Percentiles rank a stretch among this genome's conserved stretches.
These are phyloP conservation scores for Skeletonema tropicum DNA, from an alignment of 108 stramenopile genomes.

Conservation along the genomic window DNA sequence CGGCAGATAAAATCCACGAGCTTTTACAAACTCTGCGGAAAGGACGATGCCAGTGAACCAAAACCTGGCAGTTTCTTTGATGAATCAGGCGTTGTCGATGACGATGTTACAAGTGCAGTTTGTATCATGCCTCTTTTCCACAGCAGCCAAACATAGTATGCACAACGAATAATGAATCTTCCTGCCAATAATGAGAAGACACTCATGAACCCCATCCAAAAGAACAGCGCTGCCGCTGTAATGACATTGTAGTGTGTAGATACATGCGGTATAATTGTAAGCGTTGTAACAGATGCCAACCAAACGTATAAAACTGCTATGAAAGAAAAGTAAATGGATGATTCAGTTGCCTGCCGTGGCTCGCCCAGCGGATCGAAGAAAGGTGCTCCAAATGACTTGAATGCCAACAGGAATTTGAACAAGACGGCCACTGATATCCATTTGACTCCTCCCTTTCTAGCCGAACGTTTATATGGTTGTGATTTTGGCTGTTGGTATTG, in stretches of 20 bases:
- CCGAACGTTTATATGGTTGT: background rate
- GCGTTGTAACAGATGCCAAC: constrained; percentile 48
- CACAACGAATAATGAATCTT: constrained; percentile 41
- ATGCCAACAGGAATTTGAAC: constrained; percentile 42
- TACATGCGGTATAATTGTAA: constrained; percentile 57
- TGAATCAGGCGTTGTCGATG: background rate
- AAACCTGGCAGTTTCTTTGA: constrained; percentile 21
- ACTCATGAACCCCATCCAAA: constrained; percentile 52
- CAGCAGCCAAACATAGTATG: constrained; percentile 43
- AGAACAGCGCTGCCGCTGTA: constrained; percentile 56
- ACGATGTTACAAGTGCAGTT: background rate
- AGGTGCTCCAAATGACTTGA: constrained; percentile 43
- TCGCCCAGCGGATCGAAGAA: constrained; percentile 56
- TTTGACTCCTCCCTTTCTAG: constrained; percentile 29
- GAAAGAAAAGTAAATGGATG: constrained; percentile 52
- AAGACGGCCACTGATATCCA: constrained; percentile 48
- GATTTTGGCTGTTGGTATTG: background rate
- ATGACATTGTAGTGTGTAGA: constrained; percentile 56
- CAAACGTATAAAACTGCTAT: constrained; percentile 50
- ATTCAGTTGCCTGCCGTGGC: constrained; percentile 45
- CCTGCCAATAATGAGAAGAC: constrained; percentile 42
- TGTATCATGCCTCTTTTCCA: constrained; percentile 15
- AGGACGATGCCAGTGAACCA: constrained; percentile 54
- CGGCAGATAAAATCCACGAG: constrained; percentile 34
- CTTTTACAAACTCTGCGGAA: constrained; percentile 51